Percentiles rank a stretch among this genome's conserved stretches.
Evolutionary conservation across 2,329 filamentous ascomycete species (phyloP).

Genomic region (Blumeria graminis): DNA sequence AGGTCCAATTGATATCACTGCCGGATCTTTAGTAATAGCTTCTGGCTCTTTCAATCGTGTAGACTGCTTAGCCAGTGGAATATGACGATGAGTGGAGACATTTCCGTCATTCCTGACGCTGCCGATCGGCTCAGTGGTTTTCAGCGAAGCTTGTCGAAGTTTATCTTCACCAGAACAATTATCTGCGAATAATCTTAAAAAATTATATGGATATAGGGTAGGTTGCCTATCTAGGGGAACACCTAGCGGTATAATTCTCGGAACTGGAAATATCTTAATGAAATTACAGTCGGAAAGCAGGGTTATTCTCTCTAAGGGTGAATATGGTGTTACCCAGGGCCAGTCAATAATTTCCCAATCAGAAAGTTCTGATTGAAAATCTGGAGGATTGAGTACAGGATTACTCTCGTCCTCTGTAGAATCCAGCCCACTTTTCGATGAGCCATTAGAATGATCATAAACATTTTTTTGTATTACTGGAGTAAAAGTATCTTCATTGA

Average conservation of each 20-base stretch:
- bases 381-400: background rate
- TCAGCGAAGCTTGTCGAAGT: too few relatives aligned
- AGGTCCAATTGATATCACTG: background rate
- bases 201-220: too few relatives aligned
- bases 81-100: too few relatives aligned
- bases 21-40: background rate
- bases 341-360: slow-evolving; percentile 3
- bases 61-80: too few relatives aligned
- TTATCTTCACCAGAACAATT: too few relatives aligned
- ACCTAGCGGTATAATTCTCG: background rate
- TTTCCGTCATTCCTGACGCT: too few relatives aligned
- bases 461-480: background rate
- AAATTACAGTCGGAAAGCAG: background rate
- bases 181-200: too few relatives aligned
- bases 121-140: too few relatives aligned
- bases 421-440: background rate
- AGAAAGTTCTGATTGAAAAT: background rate
- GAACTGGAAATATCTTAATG: background rate
- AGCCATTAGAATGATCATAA: too few relatives aligned
- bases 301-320: background rate
- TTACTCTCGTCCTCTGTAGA: background rate
- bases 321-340: slow-evolving; percentile 2
- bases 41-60: too few relatives aligned
- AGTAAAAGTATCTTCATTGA: background rate
- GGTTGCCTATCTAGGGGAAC: too few relatives aligned